These are phyloP conservation scores for Earliella scabrosa DNA, from an alignment of 1,284 basidiomycete genomes.

Conservation along the genomic window DNA sequence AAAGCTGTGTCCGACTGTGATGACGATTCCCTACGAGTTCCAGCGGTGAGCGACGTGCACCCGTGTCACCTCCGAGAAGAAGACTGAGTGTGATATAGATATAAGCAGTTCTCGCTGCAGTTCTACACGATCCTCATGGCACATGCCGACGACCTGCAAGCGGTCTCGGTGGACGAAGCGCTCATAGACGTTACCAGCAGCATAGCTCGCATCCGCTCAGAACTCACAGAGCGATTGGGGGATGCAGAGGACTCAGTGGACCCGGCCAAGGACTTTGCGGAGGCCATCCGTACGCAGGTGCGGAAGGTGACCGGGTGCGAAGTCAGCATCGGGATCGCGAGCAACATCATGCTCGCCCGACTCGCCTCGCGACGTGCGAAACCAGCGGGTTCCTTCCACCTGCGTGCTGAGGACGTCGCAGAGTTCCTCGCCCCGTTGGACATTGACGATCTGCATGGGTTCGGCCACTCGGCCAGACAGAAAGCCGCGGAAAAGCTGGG, in stretches of 20 bases:
- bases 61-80: neutral
- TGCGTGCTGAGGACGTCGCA: constrained; percentile 57
- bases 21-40: constrained; percentile 93
- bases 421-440: constrained; percentile 76
- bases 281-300: constrained; percentile 81
- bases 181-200: constrained; percentile 86
- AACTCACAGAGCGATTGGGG: constrained; percentile 23
- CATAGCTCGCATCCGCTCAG: constrained; percentile 49
- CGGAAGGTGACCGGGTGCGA: constrained; percentile 82
- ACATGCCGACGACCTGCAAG: constrained; percentile 91
- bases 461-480: constrained; percentile 76
- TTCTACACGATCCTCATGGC: constrained; percentile 94
- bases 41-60: constrained; percentile 53
- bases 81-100: constrained; percentile 42
- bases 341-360: constrained; percentile 92
- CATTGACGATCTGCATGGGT: constrained; percentile 87
- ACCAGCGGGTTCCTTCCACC: constrained; percentile 84
- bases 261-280: constrained; percentile 78
- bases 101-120: constrained; percentile 79
- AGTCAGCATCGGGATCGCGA: constrained; percentile 90
- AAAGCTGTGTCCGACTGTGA: constrained; percentile 72
- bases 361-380: constrained; percentile 93
- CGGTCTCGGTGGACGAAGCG: constrained; percentile 96
- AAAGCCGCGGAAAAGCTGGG: constrained; percentile 82
- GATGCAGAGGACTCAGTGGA: constrained; percentile 36